phyloP scores from a whole-genome alignment of 116 monocot species.

The Cymodocea nodosa region DNA sequence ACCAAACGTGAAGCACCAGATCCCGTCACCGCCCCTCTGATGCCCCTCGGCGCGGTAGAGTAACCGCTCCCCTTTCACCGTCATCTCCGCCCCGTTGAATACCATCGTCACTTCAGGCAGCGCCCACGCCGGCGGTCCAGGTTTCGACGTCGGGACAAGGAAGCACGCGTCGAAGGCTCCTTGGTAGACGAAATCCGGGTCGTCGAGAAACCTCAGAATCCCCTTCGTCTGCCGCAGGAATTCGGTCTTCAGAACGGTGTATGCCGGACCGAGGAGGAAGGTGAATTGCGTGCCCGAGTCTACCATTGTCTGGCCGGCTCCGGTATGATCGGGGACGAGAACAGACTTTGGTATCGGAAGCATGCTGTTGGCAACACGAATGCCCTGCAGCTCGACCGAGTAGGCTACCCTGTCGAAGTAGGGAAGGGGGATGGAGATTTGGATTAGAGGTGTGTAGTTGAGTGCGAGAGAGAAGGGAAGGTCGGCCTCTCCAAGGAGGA shows the following conservation, averaged over 20 bases:
- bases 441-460: constrained; percentile 81
- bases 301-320: constrained; percentile 95
- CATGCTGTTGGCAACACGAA: constrained; percentile 35
- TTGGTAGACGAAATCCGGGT: constrained; percentile 67
- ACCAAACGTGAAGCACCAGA: constrained; percentile 91
- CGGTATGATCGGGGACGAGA: constrained; percentile 85
- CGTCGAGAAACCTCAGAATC: constrained; percentile 23
- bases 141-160: constrained; percentile 4
- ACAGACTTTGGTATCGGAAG: constrained; percentile 86
- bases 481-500: constrained; percentile 55
- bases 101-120: constrained; percentile 49
- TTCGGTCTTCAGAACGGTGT: constrained; percentile 50
- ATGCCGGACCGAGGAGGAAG: constrained; percentile 84
- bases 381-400: constrained; percentile 72
- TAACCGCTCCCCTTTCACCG: constrained; percentile 38
- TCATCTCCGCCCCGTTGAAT: constrained; percentile 61
- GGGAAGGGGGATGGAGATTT: constrained; percentile 63
- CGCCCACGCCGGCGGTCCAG: constrained; percentile 1
- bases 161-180: constrained; percentile 88
- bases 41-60: constrained; percentile 44
- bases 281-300: constrained; percentile 97
- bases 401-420: constrained; percentile 96
- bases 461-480: constrained; percentile 22
- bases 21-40: constrained; percentile 23
- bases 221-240: constrained; percentile 43